phyloP scores from a whole-genome alignment of 2,329 filamentous ascomycete species.

The Xylaria sp. region DNA sequence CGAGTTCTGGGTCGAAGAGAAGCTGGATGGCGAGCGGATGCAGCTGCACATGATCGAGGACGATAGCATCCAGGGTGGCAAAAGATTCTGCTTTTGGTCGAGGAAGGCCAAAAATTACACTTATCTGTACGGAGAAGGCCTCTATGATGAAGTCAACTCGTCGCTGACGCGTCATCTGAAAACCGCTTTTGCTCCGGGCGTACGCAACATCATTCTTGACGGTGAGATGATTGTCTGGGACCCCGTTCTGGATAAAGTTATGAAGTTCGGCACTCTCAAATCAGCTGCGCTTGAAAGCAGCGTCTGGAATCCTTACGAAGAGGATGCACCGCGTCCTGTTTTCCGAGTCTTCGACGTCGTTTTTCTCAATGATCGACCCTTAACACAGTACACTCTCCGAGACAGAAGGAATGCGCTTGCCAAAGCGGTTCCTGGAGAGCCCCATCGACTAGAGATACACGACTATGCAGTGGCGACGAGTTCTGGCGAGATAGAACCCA shows the following conservation, averaged over 20 bases:
- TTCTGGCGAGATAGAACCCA: constrained; percentile 69
- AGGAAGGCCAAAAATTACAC: constrained; percentile 95
- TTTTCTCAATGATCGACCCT: constrained; percentile 72
- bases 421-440: constrained; percentile 61
- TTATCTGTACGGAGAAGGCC: constrained; percentile 78
- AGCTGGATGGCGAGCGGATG: constrained; percentile 94
- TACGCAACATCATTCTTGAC: constrained; percentile 84
- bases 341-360: constrained; percentile 89
- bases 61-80: constrained; percentile 59
- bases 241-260: constrained; percentile 73
- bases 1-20: constrained; percentile 96
- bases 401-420: constrained; percentile 74
- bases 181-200: constrained; percentile 68
- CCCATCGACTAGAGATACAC: constrained; percentile 79
- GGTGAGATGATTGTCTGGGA: constrained; percentile 99
- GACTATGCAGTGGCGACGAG: constrained; percentile 60
- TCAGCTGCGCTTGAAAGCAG: constrained; percentile 80
- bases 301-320: constrained; percentile 64
- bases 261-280: constrained; percentile 89
- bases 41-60: constrained; percentile 88
- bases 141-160: constrained; percentile 70
- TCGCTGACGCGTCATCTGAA: constrained; percentile 76
- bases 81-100: constrained; percentile 83
- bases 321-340: constrained; percentile 64
- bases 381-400: constrained; percentile 77